phyloP scores from a whole-genome alignment of 106 monocot genomes.

The Ottelia alismoides region DNA sequence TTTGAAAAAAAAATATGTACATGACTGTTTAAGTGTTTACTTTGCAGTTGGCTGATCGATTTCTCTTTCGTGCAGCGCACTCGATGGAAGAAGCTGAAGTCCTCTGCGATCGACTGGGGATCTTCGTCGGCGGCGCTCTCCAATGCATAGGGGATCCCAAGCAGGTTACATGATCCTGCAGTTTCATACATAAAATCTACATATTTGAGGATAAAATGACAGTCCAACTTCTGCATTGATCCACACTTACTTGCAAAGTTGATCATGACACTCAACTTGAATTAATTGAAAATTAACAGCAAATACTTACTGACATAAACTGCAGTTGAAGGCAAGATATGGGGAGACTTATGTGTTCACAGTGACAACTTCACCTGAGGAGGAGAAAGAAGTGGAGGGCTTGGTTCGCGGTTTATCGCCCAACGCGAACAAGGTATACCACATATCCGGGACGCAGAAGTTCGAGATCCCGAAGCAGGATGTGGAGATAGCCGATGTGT shows the following conservation, averaged over 20 bases:
- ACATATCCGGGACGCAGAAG: constrained; percentile 72
- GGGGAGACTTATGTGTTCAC: constrained; percentile 23
- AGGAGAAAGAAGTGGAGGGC: constrained; percentile 9
- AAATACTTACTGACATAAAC: no score
- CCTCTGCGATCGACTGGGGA: constrained; percentile 50
- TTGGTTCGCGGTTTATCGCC: constrained; percentile 7
- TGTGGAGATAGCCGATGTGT: constrained; percentile 50
- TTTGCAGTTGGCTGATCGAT: neutral
- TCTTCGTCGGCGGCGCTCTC: constrained; percentile 52
- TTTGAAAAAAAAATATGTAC: no score
- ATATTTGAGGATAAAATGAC: no score
- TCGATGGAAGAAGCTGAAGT: constrained; percentile 86
- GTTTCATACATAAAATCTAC: no score
- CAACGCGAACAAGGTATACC: constrained; percentile 47
- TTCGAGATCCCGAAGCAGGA: constrained; percentile 73
- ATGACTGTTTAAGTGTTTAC: no score
- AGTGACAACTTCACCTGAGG: constrained; percentile 8
- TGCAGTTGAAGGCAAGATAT: constrained; percentile 23
- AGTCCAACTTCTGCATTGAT: no score
- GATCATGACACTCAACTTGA: no score
- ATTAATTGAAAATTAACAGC: no score
- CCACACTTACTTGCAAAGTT: no score
- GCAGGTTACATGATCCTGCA: no score
- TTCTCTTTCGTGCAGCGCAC: constrained; percentile 43
- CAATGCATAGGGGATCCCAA: constrained; percentile 69